phyloP scores from a whole-genome alignment of 2,329 filamentous ascomycete genomes.

The Stagonosporopsis tanaceti region DNA sequence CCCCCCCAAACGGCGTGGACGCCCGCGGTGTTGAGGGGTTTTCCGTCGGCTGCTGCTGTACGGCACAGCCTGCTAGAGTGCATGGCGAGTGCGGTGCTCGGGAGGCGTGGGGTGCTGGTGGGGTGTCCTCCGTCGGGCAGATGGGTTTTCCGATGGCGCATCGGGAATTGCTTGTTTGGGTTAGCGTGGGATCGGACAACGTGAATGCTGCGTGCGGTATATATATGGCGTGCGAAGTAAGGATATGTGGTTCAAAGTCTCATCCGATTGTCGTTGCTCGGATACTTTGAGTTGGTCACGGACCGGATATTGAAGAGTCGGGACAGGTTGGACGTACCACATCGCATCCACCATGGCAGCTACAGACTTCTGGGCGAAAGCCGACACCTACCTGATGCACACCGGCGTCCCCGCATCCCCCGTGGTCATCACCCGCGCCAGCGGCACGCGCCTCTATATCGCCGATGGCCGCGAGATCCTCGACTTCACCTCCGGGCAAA shows the following conservation, averaged over 20 bases:
- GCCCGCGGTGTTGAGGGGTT: too few species aligned
- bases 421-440: constrained; percentile 7
- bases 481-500: constrained; percentile 44
- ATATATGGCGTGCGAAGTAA: neutral
- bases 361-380: constrained; percentile 10
- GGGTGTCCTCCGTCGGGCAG: neutral
- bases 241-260: too few species aligned
- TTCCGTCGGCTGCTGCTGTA: too few species aligned
- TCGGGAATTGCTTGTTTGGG: constrained; percentile 1
- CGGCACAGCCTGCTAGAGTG: too few species aligned
- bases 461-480: constrained; percentile 8
- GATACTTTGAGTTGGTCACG: too few species aligned
- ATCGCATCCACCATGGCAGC: neutral
- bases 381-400: constrained; percentile 13
- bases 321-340: too few species aligned
- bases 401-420: constrained; percentile 11
- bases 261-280: too few species aligned
- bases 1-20: too few species aligned
- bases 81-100: neutral
- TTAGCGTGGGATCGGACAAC: neutral
- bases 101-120: neutral
- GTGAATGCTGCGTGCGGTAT: neutral
- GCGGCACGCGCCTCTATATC: constrained; percentile 4
- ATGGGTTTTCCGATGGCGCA: neutral
- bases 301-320: too few species aligned